Evolutionary conservation across 106 monocot genomes (phyloP).

Genomic region (Dendrobium officinale): DNA sequence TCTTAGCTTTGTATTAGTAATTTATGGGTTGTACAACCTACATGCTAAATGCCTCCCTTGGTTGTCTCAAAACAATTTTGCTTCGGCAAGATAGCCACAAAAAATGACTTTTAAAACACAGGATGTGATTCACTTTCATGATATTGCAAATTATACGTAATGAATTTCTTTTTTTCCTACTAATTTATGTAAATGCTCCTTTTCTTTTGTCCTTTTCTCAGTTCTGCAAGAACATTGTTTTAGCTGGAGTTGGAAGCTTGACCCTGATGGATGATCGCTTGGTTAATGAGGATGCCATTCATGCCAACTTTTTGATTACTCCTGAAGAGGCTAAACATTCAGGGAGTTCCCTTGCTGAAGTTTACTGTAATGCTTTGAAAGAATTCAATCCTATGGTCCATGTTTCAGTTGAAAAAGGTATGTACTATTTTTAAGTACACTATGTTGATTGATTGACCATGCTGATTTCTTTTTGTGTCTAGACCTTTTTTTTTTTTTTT

Average conservation of each 20-base stretch:
- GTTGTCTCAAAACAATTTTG: too few species aligned
- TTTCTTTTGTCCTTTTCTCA: conserved; percentile 19
- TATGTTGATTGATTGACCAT: neutral
- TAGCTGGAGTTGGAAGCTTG: conserved; percentile 81
- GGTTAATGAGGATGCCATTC: conserved; percentile 50
- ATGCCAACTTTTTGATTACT: conserved; percentile 67
- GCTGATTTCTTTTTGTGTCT: neutral
- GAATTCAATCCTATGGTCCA: conserved; percentile 93
- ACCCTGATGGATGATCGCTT: conserved; percentile 64
- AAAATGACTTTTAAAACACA: too few species aligned
- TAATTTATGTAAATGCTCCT: neutral
- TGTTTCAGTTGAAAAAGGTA: conserved; percentile 69
- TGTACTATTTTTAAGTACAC: neutral
- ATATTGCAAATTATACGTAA: too few species aligned
- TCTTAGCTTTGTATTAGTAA: neutral
- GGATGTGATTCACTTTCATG: too few species aligned
- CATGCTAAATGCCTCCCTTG: too few species aligned
- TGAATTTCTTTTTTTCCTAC: neutral
- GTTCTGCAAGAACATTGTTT: conserved; percentile 91
- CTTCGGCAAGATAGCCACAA: too few species aligned
- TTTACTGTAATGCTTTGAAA: conserved; percentile 68
- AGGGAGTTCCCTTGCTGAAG: conserved; percentile 46
- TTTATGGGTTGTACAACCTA: neutral
- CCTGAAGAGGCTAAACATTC: conserved; percentile 26
- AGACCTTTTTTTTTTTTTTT: neutral